Conservation (phyloP, 352 stramenopile species). For the Globisporangium parvum region DNA sequence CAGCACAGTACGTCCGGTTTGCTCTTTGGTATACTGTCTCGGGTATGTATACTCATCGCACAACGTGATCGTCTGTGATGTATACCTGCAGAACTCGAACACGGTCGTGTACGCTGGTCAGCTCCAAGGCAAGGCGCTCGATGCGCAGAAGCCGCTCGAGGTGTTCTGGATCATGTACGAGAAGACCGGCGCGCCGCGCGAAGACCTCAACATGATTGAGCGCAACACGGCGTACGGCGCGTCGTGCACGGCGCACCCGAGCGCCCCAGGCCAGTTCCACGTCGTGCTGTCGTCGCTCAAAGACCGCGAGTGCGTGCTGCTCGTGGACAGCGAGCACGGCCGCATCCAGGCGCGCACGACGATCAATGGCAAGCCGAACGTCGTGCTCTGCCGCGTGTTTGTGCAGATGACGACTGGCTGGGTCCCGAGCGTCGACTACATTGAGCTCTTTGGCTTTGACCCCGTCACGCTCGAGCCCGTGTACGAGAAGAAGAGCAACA, state of each 20-base stretch:
- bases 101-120: slow-evolving; percentile 74
- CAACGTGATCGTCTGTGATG: not conserved
- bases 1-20: slow-evolving; percentile 50
- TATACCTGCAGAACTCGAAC: slow-evolving; percentile 45
- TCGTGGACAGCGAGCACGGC: slow-evolving; percentile 42
- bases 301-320: slow-evolving; percentile 55
- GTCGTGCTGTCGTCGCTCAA: slow-evolving; percentile 57
- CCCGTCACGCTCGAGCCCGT: slow-evolving; percentile 46
- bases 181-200: slow-evolving; percentile 53
- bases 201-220: slow-evolving; percentile 85
- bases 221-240: slow-evolving; percentile 78
- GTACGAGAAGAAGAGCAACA: slow-evolving; percentile 85
- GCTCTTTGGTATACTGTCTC: not conserved
- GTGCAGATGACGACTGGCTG: slow-evolving; percentile 82
- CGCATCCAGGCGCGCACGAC: slow-evolving; percentile 57
- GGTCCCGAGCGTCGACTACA: slow-evolving; percentile 78
- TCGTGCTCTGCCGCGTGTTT: slow-evolving; percentile 71
- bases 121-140: slow-evolving; percentile 32
- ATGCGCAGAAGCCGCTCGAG: slow-evolving; percentile 53
- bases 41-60: too few species aligned
- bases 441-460: slow-evolving; percentile 79
- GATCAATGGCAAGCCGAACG: slow-evolving; percentile 57
- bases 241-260: slow-evolving; percentile 28
- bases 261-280: slow-evolving; percentile 34
- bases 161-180: slow-evolving; percentile 88